These are phyloP conservation scores for Fusarium sp. DNA, from an alignment of 2,329 filamentous ascomycete genomes.

Conservation along the genomic window DNA sequence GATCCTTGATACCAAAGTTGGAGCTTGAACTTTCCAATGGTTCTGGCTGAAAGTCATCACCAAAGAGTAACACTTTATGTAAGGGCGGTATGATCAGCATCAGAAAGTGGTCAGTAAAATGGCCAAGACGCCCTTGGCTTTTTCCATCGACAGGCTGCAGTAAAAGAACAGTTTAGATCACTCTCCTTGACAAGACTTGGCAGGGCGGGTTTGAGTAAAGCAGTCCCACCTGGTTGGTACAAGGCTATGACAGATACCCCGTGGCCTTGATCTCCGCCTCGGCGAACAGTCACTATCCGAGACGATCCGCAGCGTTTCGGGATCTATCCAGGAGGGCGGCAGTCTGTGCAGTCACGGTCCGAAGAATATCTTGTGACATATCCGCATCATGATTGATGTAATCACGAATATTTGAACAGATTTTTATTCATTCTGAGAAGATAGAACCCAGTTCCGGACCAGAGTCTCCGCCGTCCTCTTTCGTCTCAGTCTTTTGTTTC, in stretches of 20 bases:
- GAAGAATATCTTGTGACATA: not conserved
- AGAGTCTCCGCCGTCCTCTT: constrained; percentile 35
- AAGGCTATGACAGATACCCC: not conserved
- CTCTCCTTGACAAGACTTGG: not conserved
- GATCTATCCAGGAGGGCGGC: not conserved
- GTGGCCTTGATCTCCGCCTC: not conserved
- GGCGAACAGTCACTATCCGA: not conserved
- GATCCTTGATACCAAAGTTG: not conserved
- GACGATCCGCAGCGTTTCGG: not conserved
- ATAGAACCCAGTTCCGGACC: constrained; percentile 47
- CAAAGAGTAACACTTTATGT: not conserved
- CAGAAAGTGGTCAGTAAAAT: not conserved
- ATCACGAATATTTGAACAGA: not conserved
- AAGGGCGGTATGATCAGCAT: not conserved
- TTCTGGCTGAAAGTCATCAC: not conserved
- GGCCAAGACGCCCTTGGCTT: not conserved
- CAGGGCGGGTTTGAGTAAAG: not conserved
- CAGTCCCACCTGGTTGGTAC: not conserved
- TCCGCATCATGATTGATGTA: not conserved
- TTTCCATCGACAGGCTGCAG: too few species aligned
- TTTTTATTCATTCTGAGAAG: constrained; percentile 40
- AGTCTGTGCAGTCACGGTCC: not conserved
- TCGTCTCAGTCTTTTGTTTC: constrained; percentile 7
- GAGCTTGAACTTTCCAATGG: not conserved
- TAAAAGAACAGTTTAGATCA: not conserved